A percentile compares a stretch with the other conserved stretches of the same genome.
Conservation (phyloP, 2,329 filamentous ascomycete species). For the Calonectria fujianensis region DNA sequence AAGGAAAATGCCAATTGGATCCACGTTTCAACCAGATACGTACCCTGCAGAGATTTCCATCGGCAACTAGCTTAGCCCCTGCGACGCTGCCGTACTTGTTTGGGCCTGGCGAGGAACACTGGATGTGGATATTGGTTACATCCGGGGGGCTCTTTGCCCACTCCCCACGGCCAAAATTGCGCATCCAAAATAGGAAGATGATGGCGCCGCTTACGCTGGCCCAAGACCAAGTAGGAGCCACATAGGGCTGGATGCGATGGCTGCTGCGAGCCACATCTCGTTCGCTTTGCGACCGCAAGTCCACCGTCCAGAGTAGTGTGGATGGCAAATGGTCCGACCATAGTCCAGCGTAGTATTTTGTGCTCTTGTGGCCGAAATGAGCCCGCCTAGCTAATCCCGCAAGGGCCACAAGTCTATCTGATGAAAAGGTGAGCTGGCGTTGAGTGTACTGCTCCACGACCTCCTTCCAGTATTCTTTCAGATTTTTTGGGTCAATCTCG, state of each 20-base stretch:
- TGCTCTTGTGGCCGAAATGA: neutral
- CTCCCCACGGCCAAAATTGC: slow-evolving; percentile 3
- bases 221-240: slow-evolving; percentile 21
- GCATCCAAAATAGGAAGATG: slow-evolving; percentile 15
- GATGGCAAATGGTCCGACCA: slow-evolving; percentile 26
- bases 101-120: neutral
- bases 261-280: neutral
- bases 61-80: slow-evolving; percentile 1
- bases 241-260: neutral
- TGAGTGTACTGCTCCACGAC: slow-evolving; percentile 23
- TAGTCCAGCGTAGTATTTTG: slow-evolving; percentile 13
- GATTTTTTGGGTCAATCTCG: neutral
- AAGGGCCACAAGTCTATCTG: neutral
- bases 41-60: slow-evolving; percentile 4
- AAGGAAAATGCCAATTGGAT: slow-evolving; percentile 23
- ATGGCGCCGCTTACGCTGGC: slow-evolving; percentile 12
- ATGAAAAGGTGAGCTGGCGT: slow-evolving; percentile 21
- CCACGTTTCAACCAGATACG: neutral
- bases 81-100: slow-evolving; percentile 20
- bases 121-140: neutral
- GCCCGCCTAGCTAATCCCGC: slow-evolving; percentile 6
- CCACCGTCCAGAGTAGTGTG: slow-evolving; percentile 14
- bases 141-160: slow-evolving; percentile 17
- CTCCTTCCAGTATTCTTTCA: slow-evolving; percentile 28
- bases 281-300: neutral